Evolutionary conservation across 495 filamentous ascomycete genomes (phyloP).

Genomic region (Talaromyces wortmannii): DNA sequence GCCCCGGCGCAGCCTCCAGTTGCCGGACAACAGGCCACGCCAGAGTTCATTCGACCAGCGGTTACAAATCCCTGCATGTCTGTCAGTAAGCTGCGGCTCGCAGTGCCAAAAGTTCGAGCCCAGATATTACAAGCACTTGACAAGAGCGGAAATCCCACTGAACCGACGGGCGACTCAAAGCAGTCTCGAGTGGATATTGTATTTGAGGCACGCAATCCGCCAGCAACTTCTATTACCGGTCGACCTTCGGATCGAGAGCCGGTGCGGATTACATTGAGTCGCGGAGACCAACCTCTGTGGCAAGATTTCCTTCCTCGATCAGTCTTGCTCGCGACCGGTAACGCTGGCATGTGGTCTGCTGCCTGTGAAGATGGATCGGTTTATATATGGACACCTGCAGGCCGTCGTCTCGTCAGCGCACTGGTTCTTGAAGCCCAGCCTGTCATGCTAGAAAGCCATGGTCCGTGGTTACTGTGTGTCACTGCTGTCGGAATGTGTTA

Average conservation of each 20-base stretch:
- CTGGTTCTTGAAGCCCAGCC: slow-evolving; percentile 87
- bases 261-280: slow-evolving; percentile 70
- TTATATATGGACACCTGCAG: slow-evolving; percentile 92
- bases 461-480: slow-evolving; percentile 83
- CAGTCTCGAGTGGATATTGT: slow-evolving; percentile 56
- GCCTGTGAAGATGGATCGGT: slow-evolving; percentile 92
- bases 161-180: slow-evolving; percentile 48
- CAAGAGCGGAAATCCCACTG: slow-evolving; percentile 35
- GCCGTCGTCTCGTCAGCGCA: slow-evolving; percentile 74
- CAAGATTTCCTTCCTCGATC: slow-evolving; percentile 84
- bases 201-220: slow-evolving; percentile 70
- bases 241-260: slow-evolving; percentile 65
- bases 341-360: slow-evolving; percentile 82
- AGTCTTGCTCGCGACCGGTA: slow-evolving; percentile 82
- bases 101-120: slow-evolving; percentile 79
- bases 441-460: slow-evolving; percentile 84
- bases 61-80: slow-evolving; percentile 72
- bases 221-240: slow-evolving; percentile 47
- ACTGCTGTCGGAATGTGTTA: slow-evolving; percentile 84
- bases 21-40: slow-evolving; percentile 61
- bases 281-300: slow-evolving; percentile 82
- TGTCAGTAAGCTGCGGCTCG: slow-evolving; percentile 79
- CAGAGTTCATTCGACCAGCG: slow-evolving; percentile 83
- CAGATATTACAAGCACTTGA: slow-evolving; percentile 59
- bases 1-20: slow-evolving; percentile 47